A percentile compares a stretch with the other conserved stretches of the same genome.
phyloP scores from a whole-genome alignment of 2,329 filamentous ascomycete genomes.

The Graphilbum fragrans region DNA sequence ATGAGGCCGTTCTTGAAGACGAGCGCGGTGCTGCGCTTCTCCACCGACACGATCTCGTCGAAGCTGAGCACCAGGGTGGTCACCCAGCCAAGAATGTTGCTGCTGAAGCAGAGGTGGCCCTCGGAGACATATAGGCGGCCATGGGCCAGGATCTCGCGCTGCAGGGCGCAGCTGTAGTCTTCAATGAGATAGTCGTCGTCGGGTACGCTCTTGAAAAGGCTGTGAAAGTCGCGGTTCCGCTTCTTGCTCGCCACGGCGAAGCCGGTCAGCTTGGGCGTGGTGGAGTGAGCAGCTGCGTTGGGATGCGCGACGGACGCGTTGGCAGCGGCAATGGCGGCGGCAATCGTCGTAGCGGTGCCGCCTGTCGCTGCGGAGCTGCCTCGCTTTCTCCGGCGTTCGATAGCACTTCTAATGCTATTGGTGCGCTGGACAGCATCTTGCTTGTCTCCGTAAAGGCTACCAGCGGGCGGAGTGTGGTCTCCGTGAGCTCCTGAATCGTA shows the following conservation, averaged over 20 bases:
- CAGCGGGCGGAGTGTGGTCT: conserved; percentile 54
- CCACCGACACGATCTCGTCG: conserved; percentile 91
- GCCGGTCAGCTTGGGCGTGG: conserved; percentile 70
- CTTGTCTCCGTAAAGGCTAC: conserved; percentile 54
- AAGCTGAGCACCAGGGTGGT: conserved; percentile 97
- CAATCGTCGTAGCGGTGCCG: conserved; percentile 48
- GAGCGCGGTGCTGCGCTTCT: conserved; percentile 91
- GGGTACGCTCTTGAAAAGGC: conserved; percentile 87
- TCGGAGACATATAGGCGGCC: conserved; percentile 93
- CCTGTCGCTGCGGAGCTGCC: conserved; percentile 66
- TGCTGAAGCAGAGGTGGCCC: conserved; percentile 95
- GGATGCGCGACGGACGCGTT: conserved; percentile 58
- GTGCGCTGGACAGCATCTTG: conserved; percentile 39
- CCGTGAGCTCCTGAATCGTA: conserved; percentile 28
- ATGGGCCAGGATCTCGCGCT: conserved; percentile 89
- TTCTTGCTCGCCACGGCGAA: conserved; percentile 96
- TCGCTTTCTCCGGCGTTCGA: conserved; percentile 55
- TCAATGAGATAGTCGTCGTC: conserved; percentile 98
- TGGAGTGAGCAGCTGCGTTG: conserved; percentile 29
- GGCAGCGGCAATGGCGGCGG: conserved; percentile 59
- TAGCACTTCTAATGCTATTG: conserved; percentile 54
- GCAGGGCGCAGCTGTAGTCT: conserved; percentile 92
- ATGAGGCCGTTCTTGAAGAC: conserved; percentile 96
- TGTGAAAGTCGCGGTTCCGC: conserved; percentile 90
- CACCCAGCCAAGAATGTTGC: conserved; percentile 96